These are phyloP conservation scores for Parafenestella ontariensis DNA, from an alignment of 2,329 filamentous ascomycete genomes.

Conservation along the genomic window DNA sequence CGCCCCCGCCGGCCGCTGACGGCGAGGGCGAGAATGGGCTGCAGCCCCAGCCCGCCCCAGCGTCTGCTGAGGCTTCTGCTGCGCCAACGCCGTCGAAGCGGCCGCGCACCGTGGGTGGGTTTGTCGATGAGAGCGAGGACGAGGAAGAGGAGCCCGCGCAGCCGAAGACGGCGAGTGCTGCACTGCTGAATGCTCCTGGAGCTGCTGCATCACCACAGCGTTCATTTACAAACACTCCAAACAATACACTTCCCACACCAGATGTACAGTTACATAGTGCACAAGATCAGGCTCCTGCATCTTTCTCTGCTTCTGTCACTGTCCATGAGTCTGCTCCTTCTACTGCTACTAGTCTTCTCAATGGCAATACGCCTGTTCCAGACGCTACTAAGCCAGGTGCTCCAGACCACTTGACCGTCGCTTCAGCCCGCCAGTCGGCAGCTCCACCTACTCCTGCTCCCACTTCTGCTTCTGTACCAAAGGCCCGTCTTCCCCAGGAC, in stretches of 20 bases:
- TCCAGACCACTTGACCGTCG: constrained; percentile 34
- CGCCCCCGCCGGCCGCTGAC: constrained; percentile 27
- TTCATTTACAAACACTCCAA: constrained; percentile 63
- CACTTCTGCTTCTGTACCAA: constrained; percentile 44
- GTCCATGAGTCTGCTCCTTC: constrained; percentile 55
- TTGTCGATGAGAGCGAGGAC: constrained; percentile 69
- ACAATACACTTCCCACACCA: constrained; percentile 61
- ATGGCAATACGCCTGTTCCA: constrained; percentile 50
- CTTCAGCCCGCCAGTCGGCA: constrained; percentile 48
- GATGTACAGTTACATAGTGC: constrained; percentile 68
- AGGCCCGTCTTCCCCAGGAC: constrained; percentile 72
- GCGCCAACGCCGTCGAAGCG: constrained; percentile 48
- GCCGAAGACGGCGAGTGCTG: constrained; percentile 54
- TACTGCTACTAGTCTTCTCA: constrained; percentile 59
- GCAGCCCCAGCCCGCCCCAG: constrained; percentile 29
- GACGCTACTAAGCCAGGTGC: constrained; percentile 46
- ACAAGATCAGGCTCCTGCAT: constrained; percentile 58
- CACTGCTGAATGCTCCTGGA: constrained; percentile 58
- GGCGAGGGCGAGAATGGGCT: constrained; percentile 28
- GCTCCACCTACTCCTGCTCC: constrained; percentile 46
- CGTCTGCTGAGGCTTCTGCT: constrained; percentile 32
- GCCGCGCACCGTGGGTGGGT: constrained; percentile 65
- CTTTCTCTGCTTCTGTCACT: constrained; percentile 48
- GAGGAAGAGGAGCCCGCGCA: constrained; percentile 60
- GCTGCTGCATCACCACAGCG: constrained; percentile 60